Conservation (phyloP, 176 grass and related monocot genomes). For the Oryza meridionalis region DNA sequence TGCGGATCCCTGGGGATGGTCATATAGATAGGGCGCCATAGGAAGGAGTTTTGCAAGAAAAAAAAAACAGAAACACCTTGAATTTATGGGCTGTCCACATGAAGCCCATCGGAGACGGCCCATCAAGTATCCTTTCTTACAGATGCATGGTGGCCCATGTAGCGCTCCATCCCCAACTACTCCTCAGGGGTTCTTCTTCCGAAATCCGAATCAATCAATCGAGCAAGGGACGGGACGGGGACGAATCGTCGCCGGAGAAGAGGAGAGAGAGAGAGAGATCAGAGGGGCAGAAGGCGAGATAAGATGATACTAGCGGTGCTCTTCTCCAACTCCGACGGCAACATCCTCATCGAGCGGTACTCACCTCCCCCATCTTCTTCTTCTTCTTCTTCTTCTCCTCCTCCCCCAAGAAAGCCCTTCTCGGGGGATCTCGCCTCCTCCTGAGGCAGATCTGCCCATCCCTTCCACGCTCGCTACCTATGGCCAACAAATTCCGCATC, state of each 20-base stretch:
- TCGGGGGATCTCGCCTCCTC: not conserved
- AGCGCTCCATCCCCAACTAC: not conserved
- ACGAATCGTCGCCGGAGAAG: not conserved
- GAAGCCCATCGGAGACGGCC: no score
- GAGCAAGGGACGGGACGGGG: not conserved
- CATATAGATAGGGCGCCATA: no score
- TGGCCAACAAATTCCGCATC: not conserved
- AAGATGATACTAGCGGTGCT: slow-evolving; percentile 74
- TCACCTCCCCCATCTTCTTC: no score
- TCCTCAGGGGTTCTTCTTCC: no score
- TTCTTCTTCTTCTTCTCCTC: not conserved
- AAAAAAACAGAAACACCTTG: no score
- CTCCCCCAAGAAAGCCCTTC: no score
- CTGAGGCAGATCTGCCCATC: slow-evolving; percentile 29
- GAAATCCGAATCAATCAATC: no score
- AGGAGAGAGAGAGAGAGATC: not conserved
- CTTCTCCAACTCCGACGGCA: slow-evolving; percentile 76
- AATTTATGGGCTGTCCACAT: no score
- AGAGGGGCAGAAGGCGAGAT: not conserved
- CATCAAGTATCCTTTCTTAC: not conserved
- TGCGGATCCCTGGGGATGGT: no score
- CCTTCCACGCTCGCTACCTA: not conserved
- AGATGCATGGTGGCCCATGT: no score
- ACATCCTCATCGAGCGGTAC: slow-evolving; percentile 77
- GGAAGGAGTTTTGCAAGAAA: no score